Percentiles rank a stretch among this genome's conserved stretches.
These are phyloP conservation scores for Spiraea crenata DNA, from an alignment of 331 rosid genomes.

Conservation along the genomic window DNA sequence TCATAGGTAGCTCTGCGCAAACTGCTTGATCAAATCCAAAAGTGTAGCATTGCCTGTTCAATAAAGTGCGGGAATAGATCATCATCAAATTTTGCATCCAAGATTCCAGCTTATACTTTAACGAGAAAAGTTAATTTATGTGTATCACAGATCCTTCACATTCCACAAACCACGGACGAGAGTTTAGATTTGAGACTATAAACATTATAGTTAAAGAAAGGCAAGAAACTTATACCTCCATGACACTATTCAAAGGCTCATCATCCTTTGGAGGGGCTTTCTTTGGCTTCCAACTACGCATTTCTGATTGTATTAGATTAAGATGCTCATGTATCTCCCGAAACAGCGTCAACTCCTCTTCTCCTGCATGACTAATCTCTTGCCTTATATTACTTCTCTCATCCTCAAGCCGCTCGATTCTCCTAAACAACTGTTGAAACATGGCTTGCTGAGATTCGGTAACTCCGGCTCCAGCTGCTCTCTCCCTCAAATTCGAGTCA, in stretches of 20 bases:
- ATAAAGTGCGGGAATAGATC: conserved; percentile 5
- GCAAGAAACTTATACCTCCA: conserved; percentile 49
- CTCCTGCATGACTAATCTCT: conserved; percentile 51
- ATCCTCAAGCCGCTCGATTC: conserved; percentile 62
- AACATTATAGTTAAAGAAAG: not conserved
- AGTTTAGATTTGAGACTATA: not conserved
- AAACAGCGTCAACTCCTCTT: conserved; percentile 62
- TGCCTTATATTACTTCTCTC: conserved; percentile 36
- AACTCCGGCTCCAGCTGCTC: conserved; percentile 19
- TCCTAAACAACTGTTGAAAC: conserved; percentile 47
- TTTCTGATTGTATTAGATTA: conserved; percentile 48
- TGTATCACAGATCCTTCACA: too few relatives aligned
- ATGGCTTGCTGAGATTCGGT: conserved; percentile 39
- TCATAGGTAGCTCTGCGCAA: conserved; percentile 1
- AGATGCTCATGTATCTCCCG: conserved; percentile 64
- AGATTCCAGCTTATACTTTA: not conserved
- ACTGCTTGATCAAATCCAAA: conserved; percentile 64
- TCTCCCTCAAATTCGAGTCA: conserved; percentile 23
- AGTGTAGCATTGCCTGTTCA: conserved; percentile 90
- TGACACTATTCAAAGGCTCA: conserved; percentile 38
- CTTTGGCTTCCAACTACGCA: conserved; percentile 36
- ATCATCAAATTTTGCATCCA: not conserved
- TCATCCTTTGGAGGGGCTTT: conserved; percentile 42
- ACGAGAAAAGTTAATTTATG: too few relatives aligned
- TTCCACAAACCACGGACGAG: too few relatives aligned